A percentile compares a stretch with the other conserved stretches of the same genome.
Evolutionary conservation across 1,139 yeast genomes (phyloP).

Genomic region (Lodderomyces orthopsilosis): DNA sequence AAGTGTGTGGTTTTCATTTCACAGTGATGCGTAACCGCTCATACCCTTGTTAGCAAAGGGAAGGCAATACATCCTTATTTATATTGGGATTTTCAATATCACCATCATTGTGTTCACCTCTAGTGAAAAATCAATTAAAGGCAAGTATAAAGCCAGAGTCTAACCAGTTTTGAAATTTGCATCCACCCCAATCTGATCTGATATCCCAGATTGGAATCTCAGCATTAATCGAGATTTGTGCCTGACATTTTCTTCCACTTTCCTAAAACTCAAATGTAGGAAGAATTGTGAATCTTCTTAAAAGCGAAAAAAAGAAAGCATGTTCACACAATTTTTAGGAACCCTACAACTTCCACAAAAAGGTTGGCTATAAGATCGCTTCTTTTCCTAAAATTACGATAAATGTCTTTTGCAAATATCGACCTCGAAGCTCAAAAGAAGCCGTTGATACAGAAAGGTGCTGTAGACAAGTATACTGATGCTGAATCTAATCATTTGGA

Average conservation of each 20-base stretch:
- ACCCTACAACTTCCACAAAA: not conserved
- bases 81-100: not conserved
- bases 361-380: not conserved
- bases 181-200: not conserved
- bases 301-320: too few relatives aligned
- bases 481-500: slow-evolving; percentile 27
- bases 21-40: too few relatives aligned
- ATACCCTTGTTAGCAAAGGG: too few relatives aligned
- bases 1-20: too few relatives aligned
- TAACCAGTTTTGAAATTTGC: not conserved
- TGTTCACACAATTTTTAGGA: too few relatives aligned
- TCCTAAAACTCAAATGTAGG: too few relatives aligned
- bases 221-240: not conserved
- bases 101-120: not conserved
- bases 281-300: too few relatives aligned
- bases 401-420: slow-evolving; percentile 60
- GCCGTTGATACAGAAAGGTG: slow-evolving; percentile 14
- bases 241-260: not conserved
- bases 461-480: not conserved
- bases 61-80: not conserved
- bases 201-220: not conserved
- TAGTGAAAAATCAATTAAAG: not conserved
- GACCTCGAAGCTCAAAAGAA: slow-evolving; percentile 55
- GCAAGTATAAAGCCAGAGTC: not conserved
- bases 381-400: not conserved